A percentile compares a stretch with the other conserved stretches of the same genome.
Conservation (phyloP, 2,329 filamentous ascomycete genomes). For the Aspergillus phoenicis region DNA sequence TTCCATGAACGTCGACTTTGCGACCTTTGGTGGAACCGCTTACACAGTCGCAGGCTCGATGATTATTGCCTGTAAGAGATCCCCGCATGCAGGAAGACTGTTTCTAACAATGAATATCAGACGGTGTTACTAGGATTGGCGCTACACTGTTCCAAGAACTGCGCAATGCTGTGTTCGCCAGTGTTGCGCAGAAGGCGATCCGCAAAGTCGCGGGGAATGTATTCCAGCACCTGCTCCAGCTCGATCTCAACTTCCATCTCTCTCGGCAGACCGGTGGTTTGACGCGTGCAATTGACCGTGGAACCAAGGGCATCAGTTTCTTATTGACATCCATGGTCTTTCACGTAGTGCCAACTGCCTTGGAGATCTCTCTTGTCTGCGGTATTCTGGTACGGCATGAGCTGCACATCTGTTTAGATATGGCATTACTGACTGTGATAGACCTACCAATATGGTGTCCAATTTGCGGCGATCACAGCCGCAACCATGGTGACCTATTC, state of each 20-base stretch:
- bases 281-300: slow-evolving; percentile 90
- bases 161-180: slow-evolving; percentile 94
- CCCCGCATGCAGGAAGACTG: background rate
- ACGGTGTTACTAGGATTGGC: slow-evolving; percentile 84
- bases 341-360: slow-evolving; percentile 86
- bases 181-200: slow-evolving; percentile 95
- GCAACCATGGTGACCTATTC: slow-evolving; percentile 92
- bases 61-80: slow-evolving; percentile 76
- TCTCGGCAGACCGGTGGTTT: slow-evolving; percentile 92
- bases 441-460: slow-evolving; percentile 91
- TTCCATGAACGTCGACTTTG: slow-evolving; percentile 93
- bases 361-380: slow-evolving; percentile 95
- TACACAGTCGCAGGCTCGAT: slow-evolving; percentile 87
- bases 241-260: slow-evolving; percentile 93
- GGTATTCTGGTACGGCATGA: slow-evolving; percentile 69
- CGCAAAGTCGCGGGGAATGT: slow-evolving; percentile 87
- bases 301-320: slow-evolving; percentile 98
- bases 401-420: background rate
- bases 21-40: slow-evolving; percentile 82
- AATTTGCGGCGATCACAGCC: slow-evolving; percentile 89
- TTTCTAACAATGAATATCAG: slow-evolving; percentile 38
- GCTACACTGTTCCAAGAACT: slow-evolving; percentile 90
- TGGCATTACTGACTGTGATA: slow-evolving; percentile 30
- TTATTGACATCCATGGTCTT: slow-evolving; percentile 97
- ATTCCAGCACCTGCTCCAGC: slow-evolving; percentile 81